These are phyloP conservation scores for Euphorbia corollata DNA, from an alignment of 441 rosid species.

Conservation along the genomic window DNA sequence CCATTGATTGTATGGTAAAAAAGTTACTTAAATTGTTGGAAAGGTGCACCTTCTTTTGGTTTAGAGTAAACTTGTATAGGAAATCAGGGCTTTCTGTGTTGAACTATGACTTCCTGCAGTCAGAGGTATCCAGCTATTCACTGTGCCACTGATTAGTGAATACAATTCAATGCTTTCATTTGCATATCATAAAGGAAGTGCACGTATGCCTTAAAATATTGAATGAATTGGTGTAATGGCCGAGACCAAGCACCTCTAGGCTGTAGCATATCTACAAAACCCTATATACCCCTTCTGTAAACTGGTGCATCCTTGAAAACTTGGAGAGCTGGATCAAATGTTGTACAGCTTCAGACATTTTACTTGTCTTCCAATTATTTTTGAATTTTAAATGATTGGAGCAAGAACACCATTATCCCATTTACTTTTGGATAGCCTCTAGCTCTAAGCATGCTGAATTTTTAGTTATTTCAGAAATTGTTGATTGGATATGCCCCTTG, in stretches of 20 bases:
- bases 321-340: background rate
- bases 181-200: background rate
- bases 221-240: background rate
- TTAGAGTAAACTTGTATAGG: background rate
- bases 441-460: background rate
- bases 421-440: background rate
- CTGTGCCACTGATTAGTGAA: background rate
- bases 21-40: background rate
- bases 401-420: background rate
- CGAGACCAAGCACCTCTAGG: too few species aligned
- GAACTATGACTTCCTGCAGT: conserved; percentile 1
- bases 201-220: background rate
- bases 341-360: background rate
- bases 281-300: background rate
- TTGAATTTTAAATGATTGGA: background rate
- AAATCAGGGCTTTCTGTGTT: background rate
- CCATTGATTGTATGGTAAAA: background rate
- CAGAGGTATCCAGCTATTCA: background rate
- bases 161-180: background rate
- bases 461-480: background rate
- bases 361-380: background rate
- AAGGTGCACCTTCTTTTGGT: background rate
- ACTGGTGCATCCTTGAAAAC: background rate
- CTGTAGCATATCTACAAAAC: background rate
- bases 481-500: background rate